Conservation (phyloP, 2,329 filamentous ascomycete genomes). For the Fusarium camptoceras region DNA sequence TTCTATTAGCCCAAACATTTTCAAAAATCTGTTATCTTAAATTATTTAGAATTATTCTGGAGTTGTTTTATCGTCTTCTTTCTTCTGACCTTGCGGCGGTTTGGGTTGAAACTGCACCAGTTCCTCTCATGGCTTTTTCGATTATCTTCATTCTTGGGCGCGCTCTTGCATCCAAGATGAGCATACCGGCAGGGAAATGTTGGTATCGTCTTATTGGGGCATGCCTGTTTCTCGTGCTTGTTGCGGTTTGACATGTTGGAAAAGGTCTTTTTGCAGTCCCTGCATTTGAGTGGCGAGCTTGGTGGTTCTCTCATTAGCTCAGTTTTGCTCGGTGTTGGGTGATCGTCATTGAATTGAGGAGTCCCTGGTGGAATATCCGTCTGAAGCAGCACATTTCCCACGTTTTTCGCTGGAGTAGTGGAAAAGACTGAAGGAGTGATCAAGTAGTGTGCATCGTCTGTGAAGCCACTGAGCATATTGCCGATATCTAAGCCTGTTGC, state of each 20-base stretch:
- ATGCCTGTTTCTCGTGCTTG: constrained; percentile 49
- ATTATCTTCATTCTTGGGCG: constrained; percentile 47
- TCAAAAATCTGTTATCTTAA: background rate
- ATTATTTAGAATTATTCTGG: background rate
- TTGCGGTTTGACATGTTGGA: constrained; percentile 49
- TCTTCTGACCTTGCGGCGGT: background rate
- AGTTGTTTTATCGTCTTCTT: background rate
- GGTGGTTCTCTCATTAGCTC: constrained; percentile 19
- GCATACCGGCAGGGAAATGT: constrained; percentile 45
- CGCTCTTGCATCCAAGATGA: constrained; percentile 38
- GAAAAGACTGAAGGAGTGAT: background rate
- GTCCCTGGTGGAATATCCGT: background rate
- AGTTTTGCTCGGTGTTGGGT: background rate
- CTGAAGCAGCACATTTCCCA: background rate
- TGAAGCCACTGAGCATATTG: background rate
- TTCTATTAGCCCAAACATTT: background rate
- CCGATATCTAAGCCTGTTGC: background rate
- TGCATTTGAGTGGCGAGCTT: constrained; percentile 32
- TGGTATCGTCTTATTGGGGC: constrained; percentile 37
- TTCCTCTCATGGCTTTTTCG: constrained; percentile 44
- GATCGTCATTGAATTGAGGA: background rate
- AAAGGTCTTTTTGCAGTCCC: constrained; percentile 46
- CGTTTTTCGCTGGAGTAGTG: background rate
- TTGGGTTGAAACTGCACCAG: constrained; percentile 39
- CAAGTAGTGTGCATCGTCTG: background rate